Evolutionary conservation across 2,329 filamentous ascomycete species (phyloP).

Genomic region (Endocalyx cinctus): DNA sequence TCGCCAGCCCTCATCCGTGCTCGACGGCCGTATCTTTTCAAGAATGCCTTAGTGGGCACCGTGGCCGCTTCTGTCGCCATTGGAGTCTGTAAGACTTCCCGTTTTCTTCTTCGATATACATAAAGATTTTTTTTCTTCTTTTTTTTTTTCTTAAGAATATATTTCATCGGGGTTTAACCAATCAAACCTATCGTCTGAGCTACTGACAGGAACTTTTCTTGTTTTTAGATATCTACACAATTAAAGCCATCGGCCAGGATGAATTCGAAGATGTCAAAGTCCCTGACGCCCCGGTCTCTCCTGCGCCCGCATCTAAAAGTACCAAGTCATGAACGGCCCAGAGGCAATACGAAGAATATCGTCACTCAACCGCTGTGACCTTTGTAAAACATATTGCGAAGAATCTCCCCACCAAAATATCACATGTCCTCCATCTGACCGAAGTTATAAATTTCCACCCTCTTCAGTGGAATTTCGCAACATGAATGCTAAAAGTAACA

Average conservation of each 20-base stretch:
- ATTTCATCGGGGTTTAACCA: neutral
- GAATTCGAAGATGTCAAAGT: slow-evolving; percentile 95
- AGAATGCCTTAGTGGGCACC: slow-evolving; percentile 80
- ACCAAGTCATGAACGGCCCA: no score
- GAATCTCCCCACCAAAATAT: no score
- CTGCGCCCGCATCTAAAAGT: no score
- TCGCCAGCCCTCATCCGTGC: slow-evolving; percentile 87
- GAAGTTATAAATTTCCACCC: no score
- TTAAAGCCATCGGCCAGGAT: slow-evolving; percentile 87
- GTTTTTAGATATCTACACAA: slow-evolving; percentile 52
- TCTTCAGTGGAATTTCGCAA: no score
- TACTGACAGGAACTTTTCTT: no score
- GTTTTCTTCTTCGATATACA: neutral
- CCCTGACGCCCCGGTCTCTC: slow-evolving; percentile 62
- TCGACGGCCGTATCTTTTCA: slow-evolving; percentile 84
- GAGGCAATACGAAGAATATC: no score
- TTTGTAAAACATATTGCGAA: no score
- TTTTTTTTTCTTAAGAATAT: neutral
- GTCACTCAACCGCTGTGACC: no score
- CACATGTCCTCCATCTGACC: no score
- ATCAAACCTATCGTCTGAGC: neutral
- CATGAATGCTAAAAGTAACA: no score
- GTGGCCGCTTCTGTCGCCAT: slow-evolving; percentile 71
- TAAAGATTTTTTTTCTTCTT: neutral
- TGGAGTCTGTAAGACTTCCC: slow-evolving; percentile 73